phyloP scores from a whole-genome alignment of 306 rosid genomes.

The Vigna radiata region DNA sequence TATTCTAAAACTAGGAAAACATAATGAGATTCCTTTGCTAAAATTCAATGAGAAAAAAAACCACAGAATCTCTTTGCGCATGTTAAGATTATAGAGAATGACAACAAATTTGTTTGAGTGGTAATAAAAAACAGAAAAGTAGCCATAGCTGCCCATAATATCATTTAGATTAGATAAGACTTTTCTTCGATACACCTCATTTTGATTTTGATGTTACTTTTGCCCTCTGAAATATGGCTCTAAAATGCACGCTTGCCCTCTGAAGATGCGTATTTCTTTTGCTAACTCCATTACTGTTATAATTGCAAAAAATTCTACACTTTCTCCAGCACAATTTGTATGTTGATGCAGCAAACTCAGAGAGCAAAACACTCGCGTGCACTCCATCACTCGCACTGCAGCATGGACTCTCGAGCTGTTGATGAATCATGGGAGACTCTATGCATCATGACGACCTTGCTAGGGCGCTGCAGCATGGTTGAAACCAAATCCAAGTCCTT shows the following conservation, averaged over 20 bases:
- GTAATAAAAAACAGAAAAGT: neutral
- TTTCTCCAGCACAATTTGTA: neutral
- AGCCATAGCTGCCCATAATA: slow-evolving; percentile 11
- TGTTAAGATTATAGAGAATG: neutral
- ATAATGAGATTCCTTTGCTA: slow-evolving; percentile 41
- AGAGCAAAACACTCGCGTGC: no score
- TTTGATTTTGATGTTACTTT: neutral
- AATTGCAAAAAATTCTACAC: neutral
- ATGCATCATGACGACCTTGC: no score
- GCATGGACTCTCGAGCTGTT: no score
- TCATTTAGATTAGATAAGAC: neutral
- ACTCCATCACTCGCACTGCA: no score
- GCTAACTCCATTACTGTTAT: neutral
- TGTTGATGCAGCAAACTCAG: neutral
- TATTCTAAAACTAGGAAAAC: no score
- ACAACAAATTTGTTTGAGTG: neutral
- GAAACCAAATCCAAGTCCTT: no score
- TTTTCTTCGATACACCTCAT: neutral
- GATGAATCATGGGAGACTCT: no score
- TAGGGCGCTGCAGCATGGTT: no score
- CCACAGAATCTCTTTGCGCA: neutral
- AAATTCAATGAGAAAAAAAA: slow-evolving; percentile 31
- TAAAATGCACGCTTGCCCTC: neutral
- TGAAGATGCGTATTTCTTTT: neutral
- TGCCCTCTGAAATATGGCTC: neutral